Evolutionary conservation across 2,329 filamentous ascomycete genomes (phyloP), one percentile per base, ranked within the genome.

Genomic region (Colletotrichum cordylinicola): DNA sequence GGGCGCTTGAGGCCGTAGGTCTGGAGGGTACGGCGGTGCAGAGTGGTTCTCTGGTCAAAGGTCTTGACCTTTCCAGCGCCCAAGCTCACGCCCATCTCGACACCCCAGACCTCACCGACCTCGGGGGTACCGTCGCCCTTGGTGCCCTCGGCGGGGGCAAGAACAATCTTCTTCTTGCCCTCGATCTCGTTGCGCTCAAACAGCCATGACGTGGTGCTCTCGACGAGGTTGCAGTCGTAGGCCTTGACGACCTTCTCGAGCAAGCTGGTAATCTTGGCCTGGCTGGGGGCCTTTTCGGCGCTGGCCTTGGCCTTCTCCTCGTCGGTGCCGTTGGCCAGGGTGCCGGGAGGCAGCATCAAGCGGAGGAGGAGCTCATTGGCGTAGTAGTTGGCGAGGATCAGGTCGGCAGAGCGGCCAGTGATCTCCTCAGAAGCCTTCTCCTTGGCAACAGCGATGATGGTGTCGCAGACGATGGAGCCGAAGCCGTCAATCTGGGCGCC

Each of bases 121-220:
- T 98, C 96, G 74, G 97, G 94, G 74, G 92, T 86, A 82, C 97
- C 97, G 77, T 99, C 97, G 73, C 96, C 96, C 89, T 96, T 98
- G 83, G 94, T 93, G 79, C 95, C 95, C 82, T 98, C 96, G 67
- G 93, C 91, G 39, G 96, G 94, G 29, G 95, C 91, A 74, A 99
- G 89, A 79, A 99, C 97, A 83, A 99, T 98, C 92, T 98, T 98
- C 93, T 98, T 98, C 90, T 94, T 85, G 82, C 95, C 94, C 89
- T 99, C 97, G 79, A 99, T 98, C 87, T 99, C 97, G 87, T 98
- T 98, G 85, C 95, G 94, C 83, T 95, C 96, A 84, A 99, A 98
- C 77, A 95, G 88, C 96, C 97, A 99, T 83, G 95, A 98, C 58
- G 97, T 99, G 78, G 97, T 99, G 90, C 96, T 98, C 91, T 99